Percentiles rank a stretch among this genome's conserved stretches.
Conservation (phyloP, 352 stramenopile species). For the Globisporangium barbulae region DNA sequence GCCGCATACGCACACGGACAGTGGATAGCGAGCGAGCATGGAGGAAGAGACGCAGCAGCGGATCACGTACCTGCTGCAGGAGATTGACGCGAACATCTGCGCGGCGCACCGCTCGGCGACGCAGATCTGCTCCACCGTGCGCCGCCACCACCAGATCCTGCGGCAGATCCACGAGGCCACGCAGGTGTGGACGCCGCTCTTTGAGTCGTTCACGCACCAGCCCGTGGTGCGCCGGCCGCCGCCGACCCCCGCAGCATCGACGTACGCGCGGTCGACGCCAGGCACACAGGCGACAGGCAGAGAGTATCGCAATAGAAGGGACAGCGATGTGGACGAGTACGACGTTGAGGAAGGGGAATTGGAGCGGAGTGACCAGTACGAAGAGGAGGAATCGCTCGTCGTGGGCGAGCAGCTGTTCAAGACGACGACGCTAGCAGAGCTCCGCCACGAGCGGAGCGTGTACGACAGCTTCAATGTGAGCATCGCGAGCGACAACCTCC, state of each 20-base stretch:
- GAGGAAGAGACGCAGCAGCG: constrained; percentile 75
- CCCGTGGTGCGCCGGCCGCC: constrained; percentile 34
- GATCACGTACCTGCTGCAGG: constrained; percentile 81
- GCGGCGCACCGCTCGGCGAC: constrained; percentile 72
- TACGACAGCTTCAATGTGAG: constrained; percentile 60
- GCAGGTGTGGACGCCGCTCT: constrained; percentile 75
- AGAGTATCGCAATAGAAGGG: neutral
- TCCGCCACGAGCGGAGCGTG: constrained; percentile 25
- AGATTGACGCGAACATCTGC: constrained; percentile 84
- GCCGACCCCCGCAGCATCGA: constrained; percentile 39
- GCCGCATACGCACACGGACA: no score
- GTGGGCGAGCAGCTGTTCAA: constrained; percentile 62
- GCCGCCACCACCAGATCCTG: constrained; percentile 73
- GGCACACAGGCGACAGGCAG: constrained; percentile 15
- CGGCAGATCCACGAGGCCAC: constrained; percentile 69
- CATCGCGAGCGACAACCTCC: constrained; percentile 59
- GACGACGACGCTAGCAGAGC: constrained; percentile 60
- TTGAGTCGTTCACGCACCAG: constrained; percentile 63
- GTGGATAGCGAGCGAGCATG: constrained; percentile 33
- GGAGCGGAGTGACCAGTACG: constrained; percentile 14
- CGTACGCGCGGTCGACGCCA: constrained; percentile 20
- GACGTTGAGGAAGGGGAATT: constrained; percentile 24
- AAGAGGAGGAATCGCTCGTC: constrained; percentile 38
- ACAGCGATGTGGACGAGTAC: constrained; percentile 19
- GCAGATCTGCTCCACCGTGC: constrained; percentile 66